Evolutionary conservation across 1,284 basidiomycete species (phyloP).

Genomic region (Pseudozyma sp.): DNA sequence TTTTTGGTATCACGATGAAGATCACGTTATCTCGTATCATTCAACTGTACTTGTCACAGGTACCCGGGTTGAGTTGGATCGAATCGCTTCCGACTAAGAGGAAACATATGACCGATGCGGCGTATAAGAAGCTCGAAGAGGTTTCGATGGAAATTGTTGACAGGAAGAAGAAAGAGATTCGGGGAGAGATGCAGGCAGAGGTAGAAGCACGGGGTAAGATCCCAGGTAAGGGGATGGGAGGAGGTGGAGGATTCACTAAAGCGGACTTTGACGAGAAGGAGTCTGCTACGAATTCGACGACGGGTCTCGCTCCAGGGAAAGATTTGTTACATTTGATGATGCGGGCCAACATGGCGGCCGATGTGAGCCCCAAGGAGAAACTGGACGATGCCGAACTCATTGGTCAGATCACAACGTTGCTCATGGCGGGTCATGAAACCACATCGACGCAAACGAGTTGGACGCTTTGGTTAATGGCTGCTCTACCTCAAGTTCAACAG

Average conservation of each 20-base stretch:
- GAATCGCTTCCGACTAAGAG: slow-evolving; percentile 55
- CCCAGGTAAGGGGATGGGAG: background rate
- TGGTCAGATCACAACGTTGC: slow-evolving; percentile 62
- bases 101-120: slow-evolving; percentile 29
- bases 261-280: slow-evolving; percentile 53
- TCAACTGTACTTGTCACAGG: slow-evolving; percentile 50
- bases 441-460: slow-evolving; percentile 62
- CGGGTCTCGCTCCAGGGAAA: slow-evolving; percentile 29
- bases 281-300: background rate
- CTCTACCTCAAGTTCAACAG: slow-evolving; percentile 40
- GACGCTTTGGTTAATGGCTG: slow-evolving; percentile 55
- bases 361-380: slow-evolving; percentile 43
- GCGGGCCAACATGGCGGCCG: slow-evolving; percentile 63
- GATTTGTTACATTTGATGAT: slow-evolving; percentile 64
- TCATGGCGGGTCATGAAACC: slow-evolving; percentile 67
- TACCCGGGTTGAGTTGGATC: slow-evolving; percentile 57
- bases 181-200: slow-evolving; percentile 44
- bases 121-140: slow-evolving; percentile 43
- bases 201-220: slow-evolving; percentile 9
- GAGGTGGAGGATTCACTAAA: slow-evolving; percentile 38
- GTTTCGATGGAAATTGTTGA: slow-evolving; percentile 52
- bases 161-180: slow-evolving; percentile 51
- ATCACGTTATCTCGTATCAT: slow-evolving; percentile 42
- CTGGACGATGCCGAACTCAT: slow-evolving; percentile 59
- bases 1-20: slow-evolving; percentile 41